phyloP scores from a whole-genome alignment of 306 rosid species.

The Castanospermum australe region DNA sequence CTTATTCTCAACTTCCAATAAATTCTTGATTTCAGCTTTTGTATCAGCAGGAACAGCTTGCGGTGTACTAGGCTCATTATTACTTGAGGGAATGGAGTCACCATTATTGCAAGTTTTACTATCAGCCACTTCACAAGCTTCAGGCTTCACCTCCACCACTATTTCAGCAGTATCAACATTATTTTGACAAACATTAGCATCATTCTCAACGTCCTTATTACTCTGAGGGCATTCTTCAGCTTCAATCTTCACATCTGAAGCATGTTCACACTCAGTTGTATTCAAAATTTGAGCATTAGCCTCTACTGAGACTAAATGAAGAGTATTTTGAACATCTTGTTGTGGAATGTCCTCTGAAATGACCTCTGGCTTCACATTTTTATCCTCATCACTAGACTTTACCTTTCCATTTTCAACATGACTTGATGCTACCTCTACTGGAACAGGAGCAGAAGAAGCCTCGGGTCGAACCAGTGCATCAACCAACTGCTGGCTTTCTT shows the following conservation, averaged over 20 bases:
- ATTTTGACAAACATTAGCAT: constrained; percentile 9
- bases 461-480: constrained; percentile 29
- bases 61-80: constrained; percentile 35
- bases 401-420: constrained; percentile 28
- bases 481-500: constrained; percentile 32
- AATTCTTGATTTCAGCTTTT: constrained; percentile 36
- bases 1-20: constrained; percentile 39
- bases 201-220: constrained; percentile 21
- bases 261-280: constrained; percentile 28
- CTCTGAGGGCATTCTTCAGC: constrained; percentile 30
- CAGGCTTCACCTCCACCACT: constrained; percentile 45
- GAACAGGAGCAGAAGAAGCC: constrained; percentile 27
- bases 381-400: constrained; percentile 18
- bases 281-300: constrained; percentile 28
- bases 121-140: constrained; percentile 42
- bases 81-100: constrained; percentile 29
- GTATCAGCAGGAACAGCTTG: constrained; percentile 41
- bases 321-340: constrained; percentile 29
- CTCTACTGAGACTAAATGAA: constrained; percentile 31
- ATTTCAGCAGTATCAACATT: constrained; percentile 30
- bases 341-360: constrained; percentile 17
- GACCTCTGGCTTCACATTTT: constrained; percentile 22
- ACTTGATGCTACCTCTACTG: constrained; percentile 25
- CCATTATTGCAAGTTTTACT: constrained; percentile 24
- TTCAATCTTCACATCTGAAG: constrained; percentile 36